Evolutionary conservation across 2,329 filamentous ascomycete genomes (phyloP), one percentile per base, ranked within the genome.

Genomic region (Aspergillus sp.): DNA sequence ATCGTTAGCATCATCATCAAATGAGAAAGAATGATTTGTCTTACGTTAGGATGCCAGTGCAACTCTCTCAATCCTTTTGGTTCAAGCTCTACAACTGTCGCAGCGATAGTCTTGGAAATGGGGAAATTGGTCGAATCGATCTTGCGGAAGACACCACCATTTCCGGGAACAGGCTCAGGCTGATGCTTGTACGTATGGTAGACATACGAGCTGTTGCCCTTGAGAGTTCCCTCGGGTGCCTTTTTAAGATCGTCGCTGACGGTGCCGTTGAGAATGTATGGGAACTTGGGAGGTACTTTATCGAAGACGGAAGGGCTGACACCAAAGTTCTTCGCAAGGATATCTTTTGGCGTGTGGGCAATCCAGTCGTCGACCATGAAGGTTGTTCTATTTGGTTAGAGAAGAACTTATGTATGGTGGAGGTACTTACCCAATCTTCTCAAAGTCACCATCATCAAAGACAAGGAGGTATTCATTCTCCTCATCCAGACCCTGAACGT

Each of bases 361-460:
- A 87, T 72, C 83, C 83, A 86, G 66, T 87, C 83, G 49, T 83
- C 82, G 26, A 86, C 72, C 66, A 81, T 84, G 71, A 86, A 87
- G 1, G 83, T 86, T 0, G 80, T 84, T n/a, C 79, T 78, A 12
- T 30, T 10, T 5, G 1, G 9, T 27, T 33, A 30, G 27, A 26
- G 46, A 5, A 29, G 28, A 19, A 31, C 38, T 19, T 13, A 44
- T 13, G 6, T 26, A 10, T 19, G 3, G 6, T 7, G 36, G n/a
- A 9, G 13, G 5, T 4, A 53, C 70, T 46, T 59, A 80, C 74
- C 79, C 80, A 28, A 75, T 67, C 40, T 75, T 76, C 56, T 86
- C 81, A 56, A 86, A 86, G 54, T 86, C 73, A 3, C 78, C 78
- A 27, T 85, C 79, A 49, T 85, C 81, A 55, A 86, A 86, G 28